A percentile compares a stretch with the other conserved stretches of the same genome.
Evolutionary conservation across 2,329 filamentous ascomycete species (phyloP).

Genomic region (Conoideocrella luteorostrata): DNA sequence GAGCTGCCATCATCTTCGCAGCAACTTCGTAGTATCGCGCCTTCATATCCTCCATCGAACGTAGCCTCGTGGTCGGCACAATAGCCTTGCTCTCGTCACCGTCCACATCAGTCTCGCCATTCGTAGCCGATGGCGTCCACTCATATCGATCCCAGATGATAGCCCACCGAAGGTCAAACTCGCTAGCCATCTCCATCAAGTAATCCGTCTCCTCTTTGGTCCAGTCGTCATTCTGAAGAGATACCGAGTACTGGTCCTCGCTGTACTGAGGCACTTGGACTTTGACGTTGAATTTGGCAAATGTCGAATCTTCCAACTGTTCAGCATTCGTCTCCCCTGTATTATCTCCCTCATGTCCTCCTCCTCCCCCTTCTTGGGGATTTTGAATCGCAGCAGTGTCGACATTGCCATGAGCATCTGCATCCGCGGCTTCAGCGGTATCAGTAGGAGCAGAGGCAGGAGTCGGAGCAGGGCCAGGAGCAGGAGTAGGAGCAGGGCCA

Average conservation of each 20-base stretch:
- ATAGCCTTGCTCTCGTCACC: conserved; percentile 46
- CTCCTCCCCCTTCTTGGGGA: too few species aligned
- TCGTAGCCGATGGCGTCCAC: conserved; percentile 45
- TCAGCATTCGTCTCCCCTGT: conserved; percentile 16
- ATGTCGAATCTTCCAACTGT: conserved; percentile 53
- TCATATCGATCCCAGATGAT: conserved; percentile 92
- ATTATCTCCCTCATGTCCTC: conserved; percentile 13
- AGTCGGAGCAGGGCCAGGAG: too few species aligned
- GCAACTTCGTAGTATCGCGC: conserved; percentile 83
- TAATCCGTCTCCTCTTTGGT: conserved; percentile 92
- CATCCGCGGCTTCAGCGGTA: conserved; percentile 14
- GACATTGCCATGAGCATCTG: too few species aligned
- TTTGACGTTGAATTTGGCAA: conserved; percentile 83
- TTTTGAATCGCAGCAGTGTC: too few species aligned
- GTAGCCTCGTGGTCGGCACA: conserved; percentile 44
- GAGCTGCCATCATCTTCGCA: conserved; percentile 71
- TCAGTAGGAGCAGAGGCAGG: too few species aligned
- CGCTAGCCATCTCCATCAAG: conserved; percentile 64
- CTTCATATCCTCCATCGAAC: conserved; percentile 87
- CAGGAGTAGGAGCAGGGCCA: too few species aligned
- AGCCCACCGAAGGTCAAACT: conserved; percentile 85
- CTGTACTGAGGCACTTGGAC: conserved; percentile 75
- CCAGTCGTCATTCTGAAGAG: conserved; percentile 73
- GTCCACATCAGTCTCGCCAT: conserved; percentile 38
- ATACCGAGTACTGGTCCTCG: conserved; percentile 76